phyloP scores from a whole-genome alignment of 1,139 yeast genomes.

The Pichia sp. region DNA sequence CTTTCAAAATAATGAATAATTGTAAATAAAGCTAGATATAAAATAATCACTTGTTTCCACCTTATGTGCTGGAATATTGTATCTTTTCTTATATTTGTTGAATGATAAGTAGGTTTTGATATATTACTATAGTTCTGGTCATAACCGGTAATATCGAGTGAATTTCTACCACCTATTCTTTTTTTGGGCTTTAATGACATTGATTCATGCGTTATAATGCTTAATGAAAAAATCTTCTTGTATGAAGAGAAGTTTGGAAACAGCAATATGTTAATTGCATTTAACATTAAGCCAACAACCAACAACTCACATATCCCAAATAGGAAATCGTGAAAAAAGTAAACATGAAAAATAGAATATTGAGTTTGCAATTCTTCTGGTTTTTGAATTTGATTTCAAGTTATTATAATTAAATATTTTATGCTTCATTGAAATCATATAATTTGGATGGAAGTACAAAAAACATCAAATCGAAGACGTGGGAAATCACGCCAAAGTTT shows the following conservation, averaged over 20 bases:
- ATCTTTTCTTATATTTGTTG: neutral
- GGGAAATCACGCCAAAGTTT: neutral
- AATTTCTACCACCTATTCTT: neutral
- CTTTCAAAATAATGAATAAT: conserved; percentile 58
- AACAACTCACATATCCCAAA: no score
- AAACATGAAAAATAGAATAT: no score
- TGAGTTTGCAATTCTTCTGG: no score
- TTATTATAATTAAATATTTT: no score
- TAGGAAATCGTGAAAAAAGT: no score
- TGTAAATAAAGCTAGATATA: conserved; percentile 41
- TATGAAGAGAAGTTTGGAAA: no score
- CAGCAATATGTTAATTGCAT: no score
- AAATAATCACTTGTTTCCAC: conserved; percentile 19
- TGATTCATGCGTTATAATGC: neutral
- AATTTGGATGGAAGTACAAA: no score
- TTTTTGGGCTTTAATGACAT: conserved; percentile 11
- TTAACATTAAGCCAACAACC: no score
- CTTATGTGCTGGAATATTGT: conserved; percentile 10
- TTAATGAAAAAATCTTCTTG: neutral
- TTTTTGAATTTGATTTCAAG: no score
- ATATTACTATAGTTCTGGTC: neutral
- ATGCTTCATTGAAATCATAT: no score
- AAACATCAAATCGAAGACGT: neutral
- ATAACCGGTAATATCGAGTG: conserved; percentile 4
- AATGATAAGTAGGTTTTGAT: neutral